Percentiles rank a stretch among this genome's conserved stretches.
Conservation (phyloP, 2,329 filamentous ascomycete species). For the Stagonosporopsis chrysanthemi region DNA sequence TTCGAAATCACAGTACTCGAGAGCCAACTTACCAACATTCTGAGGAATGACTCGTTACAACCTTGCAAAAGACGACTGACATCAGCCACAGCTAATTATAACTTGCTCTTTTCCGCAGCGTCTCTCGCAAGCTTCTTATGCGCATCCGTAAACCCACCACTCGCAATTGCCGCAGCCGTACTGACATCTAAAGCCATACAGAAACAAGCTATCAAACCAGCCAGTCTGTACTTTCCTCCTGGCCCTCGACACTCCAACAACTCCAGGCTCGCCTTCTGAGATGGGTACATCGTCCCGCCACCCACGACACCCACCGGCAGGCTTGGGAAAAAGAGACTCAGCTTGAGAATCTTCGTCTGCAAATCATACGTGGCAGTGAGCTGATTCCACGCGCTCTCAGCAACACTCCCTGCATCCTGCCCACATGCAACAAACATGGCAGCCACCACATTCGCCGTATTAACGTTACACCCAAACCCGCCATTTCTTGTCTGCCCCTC, state of each 20-base stretch:
- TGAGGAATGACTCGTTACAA: background rate
- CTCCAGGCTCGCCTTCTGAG: constrained; percentile 5
- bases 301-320: constrained; percentile 8
- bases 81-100: background rate
- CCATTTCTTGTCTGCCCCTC: constrained; percentile 4
- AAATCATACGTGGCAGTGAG: background rate
- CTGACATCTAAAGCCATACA: constrained; percentile 12
- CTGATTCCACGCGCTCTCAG: constrained; percentile 7
- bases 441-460: constrained; percentile 8
- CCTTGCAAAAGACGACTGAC: background rate
- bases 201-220: constrained; percentile 9
- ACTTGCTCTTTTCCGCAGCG: background rate
- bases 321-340: constrained; percentile 11
- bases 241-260: constrained; percentile 1
- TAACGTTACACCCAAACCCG: constrained; percentile 7
- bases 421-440: constrained; percentile 11
- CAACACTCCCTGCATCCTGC: constrained; percentile 13
- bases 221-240: constrained; percentile 4
- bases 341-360: constrained; percentile 1
- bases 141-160: constrained; percentile 8
- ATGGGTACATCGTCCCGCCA: constrained; percentile 10
- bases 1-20: too few species aligned
- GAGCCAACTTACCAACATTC: background rate
- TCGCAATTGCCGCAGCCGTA: constrained; percentile 6
- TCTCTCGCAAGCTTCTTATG: constrained; percentile 9